phyloP scores from a whole-genome alignment of 257 asterid genomes.

The Solanum ossicruentum region DNA sequence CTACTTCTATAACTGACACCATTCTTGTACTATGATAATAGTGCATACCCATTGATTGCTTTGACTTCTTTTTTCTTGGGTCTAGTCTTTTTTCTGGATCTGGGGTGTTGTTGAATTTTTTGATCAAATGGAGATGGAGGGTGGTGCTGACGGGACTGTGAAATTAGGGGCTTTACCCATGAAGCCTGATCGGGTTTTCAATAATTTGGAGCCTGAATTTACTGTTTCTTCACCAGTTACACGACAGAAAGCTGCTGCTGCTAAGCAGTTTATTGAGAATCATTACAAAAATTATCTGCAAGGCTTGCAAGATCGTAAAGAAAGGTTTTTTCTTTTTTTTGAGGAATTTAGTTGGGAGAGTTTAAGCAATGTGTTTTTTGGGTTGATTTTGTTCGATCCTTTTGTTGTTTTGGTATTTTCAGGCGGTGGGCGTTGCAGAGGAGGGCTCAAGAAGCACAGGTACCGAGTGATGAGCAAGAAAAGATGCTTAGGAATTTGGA shows the following conservation, averaged over 20 bases:
- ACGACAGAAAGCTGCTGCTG: slow-evolving; percentile 95
- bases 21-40: neutral
- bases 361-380: neutral
- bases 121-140: neutral
- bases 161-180: neutral
- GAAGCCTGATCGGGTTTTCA: slow-evolving; percentile 23
- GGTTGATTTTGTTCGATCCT: neutral
- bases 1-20: neutral
- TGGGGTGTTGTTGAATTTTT: neutral
- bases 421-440: slow-evolving; percentile 92
- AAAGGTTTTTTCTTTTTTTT: slow-evolving; percentile 31
- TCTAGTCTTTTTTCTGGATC: neutral
- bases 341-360: neutral
- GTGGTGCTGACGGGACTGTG: neutral
- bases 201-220: slow-evolving; percentile 56
- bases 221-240: slow-evolving; percentile 96
- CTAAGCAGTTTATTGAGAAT: slow-evolving; percentile 86
- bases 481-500: slow-evolving; percentile 86
- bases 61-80: neutral
- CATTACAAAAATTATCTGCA: slow-evolving; percentile 85
- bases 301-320: slow-evolving; percentile 92
- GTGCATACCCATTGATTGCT: neutral
- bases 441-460: slow-evolving; percentile 72
- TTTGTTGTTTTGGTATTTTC: neutral
- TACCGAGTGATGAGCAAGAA: slow-evolving; percentile 85